Percentiles rank a stretch among this genome's conserved stretches.
phyloP scores from a whole-genome alignment of 345 rosid species.

The Eucalyptus polybractea region DNA sequence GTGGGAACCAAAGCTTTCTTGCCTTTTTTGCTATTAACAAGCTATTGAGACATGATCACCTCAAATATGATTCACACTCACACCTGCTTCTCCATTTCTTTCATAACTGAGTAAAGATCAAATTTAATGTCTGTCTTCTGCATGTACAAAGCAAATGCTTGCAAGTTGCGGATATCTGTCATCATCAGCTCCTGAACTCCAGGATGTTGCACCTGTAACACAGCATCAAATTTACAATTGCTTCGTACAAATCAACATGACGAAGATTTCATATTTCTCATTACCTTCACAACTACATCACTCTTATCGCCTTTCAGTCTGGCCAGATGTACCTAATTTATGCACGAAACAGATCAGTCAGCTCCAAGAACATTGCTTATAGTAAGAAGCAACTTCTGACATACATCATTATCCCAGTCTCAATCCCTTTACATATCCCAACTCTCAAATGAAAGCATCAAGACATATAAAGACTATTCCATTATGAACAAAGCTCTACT shows the following conservation, averaged over 20 bases:
- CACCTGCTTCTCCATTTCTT: slow-evolving; percentile 98
- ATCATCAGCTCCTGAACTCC: slow-evolving; percentile 83
- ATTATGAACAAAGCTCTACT: not conserved
- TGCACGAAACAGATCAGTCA: not conserved
- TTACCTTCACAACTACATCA: slow-evolving; percentile 89
- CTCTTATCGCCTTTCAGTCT: slow-evolving; percentile 56
- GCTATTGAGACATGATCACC: not conserved
- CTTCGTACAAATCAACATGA: not conserved
- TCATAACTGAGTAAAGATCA: slow-evolving; percentile 68
- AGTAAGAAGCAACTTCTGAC: not conserved
- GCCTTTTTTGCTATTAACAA: not conserved
- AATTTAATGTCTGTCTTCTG: slow-evolving; percentile 87
- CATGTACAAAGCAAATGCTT: slow-evolving; percentile 84
- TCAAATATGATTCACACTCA: not conserved
- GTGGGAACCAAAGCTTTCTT: not conserved
- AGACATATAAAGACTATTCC: not conserved
- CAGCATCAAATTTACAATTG: not conserved
- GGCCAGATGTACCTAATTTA: slow-evolving; percentile 75
- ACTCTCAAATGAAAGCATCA: not conserved
- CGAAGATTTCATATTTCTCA: not conserved
- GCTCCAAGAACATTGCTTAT: not conserved
- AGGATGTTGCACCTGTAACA: slow-evolving; percentile 89
- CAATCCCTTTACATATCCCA: not conserved
- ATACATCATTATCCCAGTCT: not conserved
- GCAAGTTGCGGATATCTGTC: slow-evolving; percentile 88